Evolutionary conservation across 257 asterid species (phyloP), one percentile per base, ranked within the genome.

Genomic region (Verbascum thapsus): DNA sequence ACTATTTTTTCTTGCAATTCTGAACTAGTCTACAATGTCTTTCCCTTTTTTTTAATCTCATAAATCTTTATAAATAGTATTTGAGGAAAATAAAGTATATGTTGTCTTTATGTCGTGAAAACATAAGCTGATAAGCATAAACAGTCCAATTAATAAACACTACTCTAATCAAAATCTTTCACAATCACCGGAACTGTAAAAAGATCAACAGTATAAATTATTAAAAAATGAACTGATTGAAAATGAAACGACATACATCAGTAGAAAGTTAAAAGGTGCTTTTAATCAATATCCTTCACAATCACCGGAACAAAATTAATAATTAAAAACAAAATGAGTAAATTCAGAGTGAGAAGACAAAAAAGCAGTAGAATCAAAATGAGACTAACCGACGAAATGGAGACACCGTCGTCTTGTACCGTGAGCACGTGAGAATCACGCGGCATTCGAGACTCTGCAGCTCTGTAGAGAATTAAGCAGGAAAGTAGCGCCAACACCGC

Each of bases 401-500:
- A 26, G 18, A 17, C 66, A 18, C 17, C 48, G 17, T 48, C 22
- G 49, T 58, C 67, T 16, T 58, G 34, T 37, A 68, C 15, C 3
- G 75, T 65, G n/a, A 72, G 19, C 19, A 40, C 53, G 63, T 68
- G 58, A 20, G 49, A 26, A 22, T 62, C 63, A 43, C 52, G 53
- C 17, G 76, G 44, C 52, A 44, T 56, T 19, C 63, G 47, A 3
- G 66, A 63, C 34, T 63, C 73, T 18, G 60, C 55, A 23, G 73
- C 76, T 50, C 71, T 42, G 59, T 68, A 67, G 64, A 76, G 76
- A 61, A 72, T 20, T 32, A 61, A 18, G 73, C 63, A 61, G 40
- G 80, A 66, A 6, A 70, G 38, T 39, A 56, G 50, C 55, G 43
- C 74, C 80, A 37, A 59, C 58, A 32, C 43, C 58, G 55, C 40